phyloP scores from a whole-genome alignment of 352 stramenopile species.

The Phytophthora agathidicida region DNA sequence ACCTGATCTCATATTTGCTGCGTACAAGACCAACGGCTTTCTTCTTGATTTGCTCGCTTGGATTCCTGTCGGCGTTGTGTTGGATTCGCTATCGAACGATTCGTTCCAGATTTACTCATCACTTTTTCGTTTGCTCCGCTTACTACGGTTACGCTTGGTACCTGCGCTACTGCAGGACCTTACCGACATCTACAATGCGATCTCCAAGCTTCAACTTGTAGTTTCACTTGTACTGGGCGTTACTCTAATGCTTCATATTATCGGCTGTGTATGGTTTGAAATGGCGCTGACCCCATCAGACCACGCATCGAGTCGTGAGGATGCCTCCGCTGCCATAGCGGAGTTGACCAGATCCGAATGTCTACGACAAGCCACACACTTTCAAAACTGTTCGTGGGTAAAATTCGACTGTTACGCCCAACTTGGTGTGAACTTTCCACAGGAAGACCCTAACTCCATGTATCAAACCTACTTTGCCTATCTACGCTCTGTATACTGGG shows the following conservation, averaged over 20 bases:
- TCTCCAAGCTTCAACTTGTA: conserved; percentile 63
- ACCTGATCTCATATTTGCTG: conserved; percentile 58
- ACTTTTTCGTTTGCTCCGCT: conserved; percentile 47
- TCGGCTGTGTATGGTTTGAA: conserved; percentile 74
- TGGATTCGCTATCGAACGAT: conserved; percentile 43
- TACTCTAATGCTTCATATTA: conserved; percentile 61
- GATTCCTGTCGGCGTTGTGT: conserved; percentile 47
- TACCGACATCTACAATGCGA: conserved; percentile 62
- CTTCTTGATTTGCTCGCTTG: conserved; percentile 60
- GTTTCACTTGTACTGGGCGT: conserved; percentile 56
- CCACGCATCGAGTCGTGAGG: too few relatives aligned
- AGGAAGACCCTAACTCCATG: conserved; percentile 37
- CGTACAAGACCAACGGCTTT: conserved; percentile 64
- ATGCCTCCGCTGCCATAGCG: conserved; percentile 3
- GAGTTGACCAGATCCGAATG: conserved; percentile 34
- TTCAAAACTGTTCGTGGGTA: conserved; percentile 78
- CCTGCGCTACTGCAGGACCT: conserved; percentile 51
- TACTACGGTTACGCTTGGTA: conserved; percentile 56
- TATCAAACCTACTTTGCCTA: conserved; percentile 70
- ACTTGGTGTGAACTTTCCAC: conserved; percentile 53
- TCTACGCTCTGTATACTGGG: conserved; percentile 77
- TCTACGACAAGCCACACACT: conserved; percentile 52
- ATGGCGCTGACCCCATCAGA: too few relatives aligned
- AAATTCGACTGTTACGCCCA: conserved; percentile 77
- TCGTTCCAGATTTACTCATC: conserved; percentile 33